A percentile compares a stretch with the other conserved stretches of the same genome.
These are phyloP conservation scores for Xylona heveae DNA, from an alignment of 495 filamentous ascomycete genomes.

Conservation along the genomic window DNA sequence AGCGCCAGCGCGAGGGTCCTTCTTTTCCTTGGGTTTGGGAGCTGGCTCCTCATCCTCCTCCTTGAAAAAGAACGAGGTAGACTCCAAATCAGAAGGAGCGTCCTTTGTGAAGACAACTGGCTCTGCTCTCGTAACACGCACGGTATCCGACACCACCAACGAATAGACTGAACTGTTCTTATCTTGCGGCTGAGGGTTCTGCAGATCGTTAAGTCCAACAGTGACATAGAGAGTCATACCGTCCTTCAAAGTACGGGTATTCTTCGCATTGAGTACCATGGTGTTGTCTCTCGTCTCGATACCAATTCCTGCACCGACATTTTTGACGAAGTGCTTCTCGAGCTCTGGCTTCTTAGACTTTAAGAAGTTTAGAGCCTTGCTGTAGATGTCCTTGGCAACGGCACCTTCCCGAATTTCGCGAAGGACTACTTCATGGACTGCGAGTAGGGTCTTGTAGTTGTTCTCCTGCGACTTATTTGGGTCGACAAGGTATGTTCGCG, in stretches of 20 bases:
- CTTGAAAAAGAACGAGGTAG: conserved; percentile 92
- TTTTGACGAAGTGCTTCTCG: conserved; percentile 82
- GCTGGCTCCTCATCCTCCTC: conserved; percentile 32
- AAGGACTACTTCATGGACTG: conserved; percentile 66
- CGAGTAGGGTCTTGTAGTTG: conserved; percentile 83
- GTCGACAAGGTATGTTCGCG: conserved; percentile 85
- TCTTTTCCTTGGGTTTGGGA: conserved; percentile 56
- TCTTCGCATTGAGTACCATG: conserved; percentile 68
- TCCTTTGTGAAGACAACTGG: conserved; percentile 82
- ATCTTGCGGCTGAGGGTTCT: conserved; percentile 63
- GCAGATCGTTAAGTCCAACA: conserved; percentile 69
- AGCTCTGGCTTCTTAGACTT: conserved; percentile 82
- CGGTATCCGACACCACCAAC: conserved; percentile 76
- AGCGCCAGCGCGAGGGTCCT: conserved; percentile 59
- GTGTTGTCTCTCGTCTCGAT: conserved; percentile 74
- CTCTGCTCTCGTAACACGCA: conserved; percentile 60
- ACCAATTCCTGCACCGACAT: conserved; percentile 73
- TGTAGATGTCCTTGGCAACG: conserved; percentile 73
- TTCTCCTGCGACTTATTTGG: conserved; percentile 86
- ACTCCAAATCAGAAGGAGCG: conserved; percentile 72
- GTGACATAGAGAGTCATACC: conserved; percentile 90
- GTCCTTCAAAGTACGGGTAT: conserved; percentile 59
- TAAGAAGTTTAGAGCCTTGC: conserved; percentile 57
- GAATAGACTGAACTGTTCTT: conserved; percentile 75
- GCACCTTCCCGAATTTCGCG: conserved; percentile 80